phyloP scores from a whole-genome alignment of 345 rosid species.

The Lumnitzera racemosa region DNA sequence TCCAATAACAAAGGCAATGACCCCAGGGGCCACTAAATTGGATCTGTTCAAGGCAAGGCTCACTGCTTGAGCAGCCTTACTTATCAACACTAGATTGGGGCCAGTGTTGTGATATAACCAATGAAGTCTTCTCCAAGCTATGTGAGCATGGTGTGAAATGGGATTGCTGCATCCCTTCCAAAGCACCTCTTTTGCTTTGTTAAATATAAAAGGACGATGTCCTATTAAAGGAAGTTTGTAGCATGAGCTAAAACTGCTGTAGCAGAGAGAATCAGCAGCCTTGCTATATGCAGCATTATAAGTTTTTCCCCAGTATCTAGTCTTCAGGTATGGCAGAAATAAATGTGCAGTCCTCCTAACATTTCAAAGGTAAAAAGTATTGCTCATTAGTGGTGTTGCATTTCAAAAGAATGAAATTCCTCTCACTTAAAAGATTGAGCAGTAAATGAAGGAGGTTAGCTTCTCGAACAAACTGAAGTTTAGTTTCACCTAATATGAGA shows the following conservation, averaged over 20 bases:
- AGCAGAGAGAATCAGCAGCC: background rate
- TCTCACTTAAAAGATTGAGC: no score
- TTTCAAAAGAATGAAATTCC: no score
- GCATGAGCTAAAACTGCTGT: slow-evolving; percentile 1
- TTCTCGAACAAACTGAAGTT: no score
- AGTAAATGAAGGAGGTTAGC: no score
- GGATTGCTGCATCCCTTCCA: background rate
- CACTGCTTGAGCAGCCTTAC: slow-evolving; percentile 11
- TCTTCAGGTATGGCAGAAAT: slow-evolving; percentile 6
- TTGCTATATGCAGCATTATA: slow-evolving; percentile 1
- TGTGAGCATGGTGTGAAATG: slow-evolving; percentile 7
- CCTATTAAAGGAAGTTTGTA: slow-evolving; percentile 4
- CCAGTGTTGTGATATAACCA: background rate
- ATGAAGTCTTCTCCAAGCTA: slow-evolving; percentile 18
- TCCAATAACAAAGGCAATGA: slow-evolving; percentile 14
- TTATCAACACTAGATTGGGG: slow-evolving; percentile 4
- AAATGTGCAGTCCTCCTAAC: slow-evolving; percentile 8
- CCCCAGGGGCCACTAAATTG: slow-evolving; percentile 15
- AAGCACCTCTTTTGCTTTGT: slow-evolving; percentile 7
- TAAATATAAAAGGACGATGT: slow-evolving; percentile 1
- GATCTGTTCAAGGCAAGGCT: slow-evolving; percentile 19
- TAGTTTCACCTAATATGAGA: no score
- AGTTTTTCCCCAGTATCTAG: slow-evolving; percentile 1
- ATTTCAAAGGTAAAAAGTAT: slow-evolving; percentile 7
- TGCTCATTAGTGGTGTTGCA: background rate